Conservation (phyloP, 148 eudicot species). For the Camellia granthamiana region DNA sequence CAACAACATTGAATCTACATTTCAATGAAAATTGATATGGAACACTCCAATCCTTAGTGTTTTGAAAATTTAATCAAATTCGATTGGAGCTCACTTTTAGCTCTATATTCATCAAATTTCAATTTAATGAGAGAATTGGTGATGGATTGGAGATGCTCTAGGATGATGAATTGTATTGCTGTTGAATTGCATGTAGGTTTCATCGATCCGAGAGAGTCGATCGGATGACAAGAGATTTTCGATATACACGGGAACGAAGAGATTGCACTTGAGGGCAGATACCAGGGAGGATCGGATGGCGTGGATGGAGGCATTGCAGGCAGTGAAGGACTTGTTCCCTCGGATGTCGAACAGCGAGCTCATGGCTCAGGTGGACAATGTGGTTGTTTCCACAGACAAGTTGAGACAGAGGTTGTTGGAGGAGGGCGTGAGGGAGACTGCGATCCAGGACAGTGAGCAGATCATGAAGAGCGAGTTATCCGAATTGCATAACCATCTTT, state of each 20-base stretch:
- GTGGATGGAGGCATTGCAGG: constrained; percentile 83
- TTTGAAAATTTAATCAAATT: neutral
- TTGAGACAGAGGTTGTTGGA: constrained; percentile 63
- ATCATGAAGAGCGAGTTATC: constrained; percentile 71
- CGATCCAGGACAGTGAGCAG: constrained; percentile 66
- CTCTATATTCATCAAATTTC: too few relatives aligned
- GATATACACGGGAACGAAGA: constrained; percentile 80
- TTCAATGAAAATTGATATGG: too few relatives aligned
- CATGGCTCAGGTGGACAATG: constrained; percentile 54
- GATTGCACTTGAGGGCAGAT: constrained; percentile 80
- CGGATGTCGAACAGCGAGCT: constrained; percentile 70
- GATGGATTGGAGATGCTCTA: neutral
- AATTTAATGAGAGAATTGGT: too few relatives aligned
- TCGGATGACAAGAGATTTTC: constrained; percentile 91
- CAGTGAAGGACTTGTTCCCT: constrained; percentile 83
- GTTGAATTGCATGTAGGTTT: constrained; percentile 42
- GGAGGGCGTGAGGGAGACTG: constrained; percentile 64
- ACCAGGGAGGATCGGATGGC: constrained; percentile 58
- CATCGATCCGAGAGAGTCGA: constrained; percentile 28
- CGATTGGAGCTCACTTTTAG: neutral
- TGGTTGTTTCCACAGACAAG: constrained; percentile 54
- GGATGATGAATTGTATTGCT: neutral
- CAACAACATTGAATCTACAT: too few relatives aligned
- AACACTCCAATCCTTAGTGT: too few relatives aligned
- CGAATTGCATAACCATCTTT: constrained; percentile 56